Percentiles rank a stretch among this genome's conserved stretches.
These are phyloP conservation scores for Candida glaebosa DNA, from an alignment of 805 yeast genomes.

Conservation along the genomic window DNA sequence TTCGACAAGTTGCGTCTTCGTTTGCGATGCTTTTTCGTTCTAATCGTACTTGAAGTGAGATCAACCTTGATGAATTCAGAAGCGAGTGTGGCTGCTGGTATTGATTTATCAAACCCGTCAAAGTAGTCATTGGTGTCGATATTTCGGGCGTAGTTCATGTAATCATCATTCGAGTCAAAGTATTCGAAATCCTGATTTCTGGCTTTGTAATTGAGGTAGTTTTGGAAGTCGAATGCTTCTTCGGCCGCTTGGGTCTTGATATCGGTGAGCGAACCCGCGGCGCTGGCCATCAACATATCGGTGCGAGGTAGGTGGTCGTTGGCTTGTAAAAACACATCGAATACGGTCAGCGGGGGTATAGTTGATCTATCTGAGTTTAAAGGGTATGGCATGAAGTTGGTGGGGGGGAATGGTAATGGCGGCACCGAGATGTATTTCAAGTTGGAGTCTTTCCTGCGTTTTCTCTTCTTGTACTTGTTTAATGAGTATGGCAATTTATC, in stretches of 20 bases:
- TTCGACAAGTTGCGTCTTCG: background rate
- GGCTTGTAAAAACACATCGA: conserved; percentile 33
- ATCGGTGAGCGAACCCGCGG: conserved; percentile 42
- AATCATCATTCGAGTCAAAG: conserved; percentile 12
- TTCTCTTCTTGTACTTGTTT: conserved; percentile 10
- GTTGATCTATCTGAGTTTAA: conserved; percentile 32
- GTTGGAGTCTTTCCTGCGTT: conserved; percentile 1
- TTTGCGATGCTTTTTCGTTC: background rate
- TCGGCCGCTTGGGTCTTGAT: conserved; percentile 28
- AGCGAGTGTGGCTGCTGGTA: background rate
- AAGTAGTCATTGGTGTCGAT: conserved; percentile 20
- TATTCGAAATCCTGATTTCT: background rate
- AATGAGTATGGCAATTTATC: conserved; percentile 21
- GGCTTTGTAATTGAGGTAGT: background rate
- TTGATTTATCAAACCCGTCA: conserved; percentile 15
- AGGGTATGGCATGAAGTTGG: conserved; percentile 44
- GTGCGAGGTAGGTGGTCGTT: conserved; percentile 33
- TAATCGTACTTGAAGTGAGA: background rate
- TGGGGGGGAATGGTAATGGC: conserved; percentile 45
- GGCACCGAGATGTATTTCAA: conserved; percentile 21
- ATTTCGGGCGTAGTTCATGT: conserved; percentile 19
- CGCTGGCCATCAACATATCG: conserved; percentile 46
- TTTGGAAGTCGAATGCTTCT: conserved; percentile 23
- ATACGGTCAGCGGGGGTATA: conserved; percentile 34
- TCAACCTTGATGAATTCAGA: background rate